A percentile compares a stretch with the other conserved stretches of the same genome.
phyloP scores from a whole-genome alignment of 2,329 filamentous ascomycete species.

The Xylariomycetidae sp. region DNA sequence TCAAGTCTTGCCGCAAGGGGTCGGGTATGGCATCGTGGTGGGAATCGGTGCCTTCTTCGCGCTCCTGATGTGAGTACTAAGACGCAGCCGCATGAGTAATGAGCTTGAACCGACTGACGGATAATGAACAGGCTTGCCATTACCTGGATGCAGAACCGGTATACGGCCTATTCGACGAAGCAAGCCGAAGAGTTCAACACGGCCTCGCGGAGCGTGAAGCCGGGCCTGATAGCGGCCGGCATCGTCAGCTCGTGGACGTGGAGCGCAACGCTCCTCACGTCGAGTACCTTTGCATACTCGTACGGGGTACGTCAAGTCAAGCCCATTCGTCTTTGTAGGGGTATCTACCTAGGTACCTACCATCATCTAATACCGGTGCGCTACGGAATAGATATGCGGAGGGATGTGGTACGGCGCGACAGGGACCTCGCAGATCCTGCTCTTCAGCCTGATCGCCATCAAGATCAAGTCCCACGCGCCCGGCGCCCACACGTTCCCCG shows the following conservation, averaged over 20 bases:
- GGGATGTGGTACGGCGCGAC: constrained; percentile 37
- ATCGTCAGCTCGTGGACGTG: constrained; percentile 45
- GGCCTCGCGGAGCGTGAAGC: constrained; percentile 35
- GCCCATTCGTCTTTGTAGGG: too few relatives aligned
- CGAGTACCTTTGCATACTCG: constrained; percentile 33
- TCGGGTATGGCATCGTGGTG: constrained; percentile 44
- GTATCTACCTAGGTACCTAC: too few relatives aligned
- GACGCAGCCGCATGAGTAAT: neutral
- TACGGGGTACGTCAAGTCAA: constrained; percentile 26
- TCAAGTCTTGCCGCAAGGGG: constrained; percentile 26
- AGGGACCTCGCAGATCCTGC: constrained; percentile 33
- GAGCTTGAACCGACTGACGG: too few relatives aligned
- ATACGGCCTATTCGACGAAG: constrained; percentile 31
- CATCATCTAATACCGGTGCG: too few relatives aligned
- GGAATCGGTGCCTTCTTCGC: constrained; percentile 41
- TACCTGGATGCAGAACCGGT: constrained; percentile 35
- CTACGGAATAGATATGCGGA: constrained; percentile 25
- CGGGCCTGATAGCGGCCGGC: constrained; percentile 39
- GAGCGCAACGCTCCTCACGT: constrained; percentile 37
- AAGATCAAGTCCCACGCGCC: constrained; percentile 35
- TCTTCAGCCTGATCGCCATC: constrained; percentile 35
- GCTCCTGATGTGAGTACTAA: constrained; percentile 28
- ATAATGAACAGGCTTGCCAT: constrained; percentile 22
- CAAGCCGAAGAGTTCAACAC: constrained; percentile 42
- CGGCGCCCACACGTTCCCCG: constrained; percentile 35